These are phyloP conservation scores for Xylaria sp. DNA, from an alignment of 2,329 filamentous ascomycete genomes.

Conservation along the genomic window DNA sequence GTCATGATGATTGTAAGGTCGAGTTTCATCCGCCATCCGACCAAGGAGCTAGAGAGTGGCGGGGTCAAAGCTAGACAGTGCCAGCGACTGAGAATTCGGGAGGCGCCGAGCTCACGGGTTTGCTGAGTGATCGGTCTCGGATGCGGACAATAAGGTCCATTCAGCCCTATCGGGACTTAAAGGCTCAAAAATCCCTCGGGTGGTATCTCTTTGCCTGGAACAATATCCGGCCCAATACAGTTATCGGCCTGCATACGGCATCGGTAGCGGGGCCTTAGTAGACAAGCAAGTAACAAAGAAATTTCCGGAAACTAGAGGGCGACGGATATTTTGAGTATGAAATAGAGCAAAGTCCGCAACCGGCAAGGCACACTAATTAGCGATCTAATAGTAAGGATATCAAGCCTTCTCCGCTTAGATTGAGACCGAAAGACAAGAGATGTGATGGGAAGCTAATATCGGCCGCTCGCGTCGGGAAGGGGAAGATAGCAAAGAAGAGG, in stretches of 20 bases:
- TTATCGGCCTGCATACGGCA: conserved; percentile 44
- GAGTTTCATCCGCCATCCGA: conserved; percentile 53
- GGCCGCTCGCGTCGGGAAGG: conserved; percentile 46
- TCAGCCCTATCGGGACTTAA: conserved; percentile 49
- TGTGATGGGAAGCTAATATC: conserved; percentile 37
- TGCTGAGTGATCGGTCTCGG: conserved; percentile 48
- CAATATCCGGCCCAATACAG: conserved; percentile 40
- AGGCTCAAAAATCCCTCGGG: conserved; percentile 41
- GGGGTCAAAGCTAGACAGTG: conserved; percentile 44
- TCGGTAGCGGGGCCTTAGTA: conserved; percentile 37
- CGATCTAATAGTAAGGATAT: conserved; percentile 34
- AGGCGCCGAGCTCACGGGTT: conserved; percentile 48
- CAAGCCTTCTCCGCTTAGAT: conserved; percentile 33
- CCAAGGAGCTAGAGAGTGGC: conserved; percentile 45
- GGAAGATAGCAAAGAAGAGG: conserved; percentile 44
- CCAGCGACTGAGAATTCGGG: conserved; percentile 43
- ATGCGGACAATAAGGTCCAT: conserved; percentile 46
- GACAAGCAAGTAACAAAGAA: conserved; percentile 6
- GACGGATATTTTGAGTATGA: conserved; percentile 20
- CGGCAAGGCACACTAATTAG: conserved; percentile 35
- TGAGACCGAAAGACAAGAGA: conserved; percentile 37
- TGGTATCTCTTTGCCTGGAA: conserved; percentile 32
- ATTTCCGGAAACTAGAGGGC: conserved; percentile 14
- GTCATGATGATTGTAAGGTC: conserved; percentile 54
- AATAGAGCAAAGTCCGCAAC: conserved; percentile 18